A percentile compares a stretch with the other conserved stretches of the same genome.
Conservation (phyloP, 371 early-diverging fungal species). For the Lichtheimia ornata region DNA sequence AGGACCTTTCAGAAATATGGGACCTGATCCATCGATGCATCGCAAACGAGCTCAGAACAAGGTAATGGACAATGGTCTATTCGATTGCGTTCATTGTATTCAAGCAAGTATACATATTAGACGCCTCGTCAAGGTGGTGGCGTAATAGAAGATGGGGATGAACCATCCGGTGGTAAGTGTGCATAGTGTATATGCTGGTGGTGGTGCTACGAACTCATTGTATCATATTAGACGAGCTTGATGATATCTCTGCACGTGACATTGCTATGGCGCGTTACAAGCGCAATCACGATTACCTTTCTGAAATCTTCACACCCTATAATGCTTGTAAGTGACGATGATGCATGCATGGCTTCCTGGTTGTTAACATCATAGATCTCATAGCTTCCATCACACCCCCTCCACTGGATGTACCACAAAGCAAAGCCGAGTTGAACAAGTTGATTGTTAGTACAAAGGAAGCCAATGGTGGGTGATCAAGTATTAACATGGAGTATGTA, state of each 20-base stretch:
- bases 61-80: not conserved
- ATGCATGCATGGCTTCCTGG: not conserved
- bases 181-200: not conserved
- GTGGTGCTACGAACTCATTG: not conserved
- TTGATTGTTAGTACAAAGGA: conserved; percentile 24
- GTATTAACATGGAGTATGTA: conserved; percentile 8
- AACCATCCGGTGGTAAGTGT: conserved; percentile 27
- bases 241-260: conserved; percentile 64
- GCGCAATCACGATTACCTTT: conserved; percentile 79
- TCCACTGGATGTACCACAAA: conserved; percentile 31
- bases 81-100: not conserved
- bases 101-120: conserved; percentile 5
- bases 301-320: conserved; percentile 77
- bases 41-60: conserved; percentile 16
- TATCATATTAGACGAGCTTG: conserved; percentile 66
- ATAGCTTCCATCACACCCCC: conserved; percentile 43
- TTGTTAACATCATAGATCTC: not conserved
- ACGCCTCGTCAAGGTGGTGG: conserved; percentile 5
- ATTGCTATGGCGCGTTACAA: conserved; percentile 80
- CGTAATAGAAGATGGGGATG: conserved; percentile 16
- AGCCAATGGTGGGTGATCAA: not conserved
- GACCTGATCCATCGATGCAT: conserved; percentile 21
- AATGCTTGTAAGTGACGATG: conserved; percentile 52
- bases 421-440: conserved; percentile 38
- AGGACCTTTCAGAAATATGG: conserved; percentile 16